Evolutionary conservation across 139 green algal species (phyloP), one percentile per base, ranked within the genome.

Genomic region (Chlorella ohadii): DNA sequence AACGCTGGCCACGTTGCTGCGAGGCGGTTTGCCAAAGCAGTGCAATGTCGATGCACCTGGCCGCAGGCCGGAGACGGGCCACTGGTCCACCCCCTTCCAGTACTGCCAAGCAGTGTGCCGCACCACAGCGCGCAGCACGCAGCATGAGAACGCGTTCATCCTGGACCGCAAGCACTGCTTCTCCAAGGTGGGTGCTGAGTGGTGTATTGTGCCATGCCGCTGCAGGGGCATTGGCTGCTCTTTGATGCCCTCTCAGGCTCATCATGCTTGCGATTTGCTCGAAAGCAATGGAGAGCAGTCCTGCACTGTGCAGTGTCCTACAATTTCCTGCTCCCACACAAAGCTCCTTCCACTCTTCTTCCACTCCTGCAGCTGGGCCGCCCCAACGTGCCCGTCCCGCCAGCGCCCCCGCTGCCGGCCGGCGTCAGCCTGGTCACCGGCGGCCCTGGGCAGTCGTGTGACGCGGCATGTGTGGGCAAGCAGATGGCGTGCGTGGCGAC

Each of bases 131-230:
- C 72, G 82, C 39, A 95, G 90, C 82, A 97, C 94, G 0, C 83
- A 91, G 38, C 94, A 97, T 39, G 94, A 97, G 79, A 97, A 97
- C 74, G 88, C 91, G 0, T 97, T 95, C 85, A 93, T 97, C 38
- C 72, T 79, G 27, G 15, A 87, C 4, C 81, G 90, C 20, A 91
- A 94, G 47, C 90, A 95, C 82, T 97, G 94, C 89, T 97, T 95
- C 82, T 93, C 88, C 20, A 78, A 83, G 36, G 90, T 90, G 27
- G 88, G 92, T 63, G 79, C 79, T 59, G 84, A 70, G 15, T n/a
- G 82, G 0, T 72, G 89, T 59, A 4, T 9, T 38, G 27, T 23
- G n/a, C n/a, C n/a, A n/a, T n/a, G n/a, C n/a, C n/a, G n/a, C n/a
- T n/a, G n/a, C n/a, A n/a, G n/a, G n/a, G n/a, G n/a, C n/a, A n/a